phyloP scores from a whole-genome alignment of 1,284 basidiomycete genomes.

The Exobasidium cylindrosporum region DNA sequence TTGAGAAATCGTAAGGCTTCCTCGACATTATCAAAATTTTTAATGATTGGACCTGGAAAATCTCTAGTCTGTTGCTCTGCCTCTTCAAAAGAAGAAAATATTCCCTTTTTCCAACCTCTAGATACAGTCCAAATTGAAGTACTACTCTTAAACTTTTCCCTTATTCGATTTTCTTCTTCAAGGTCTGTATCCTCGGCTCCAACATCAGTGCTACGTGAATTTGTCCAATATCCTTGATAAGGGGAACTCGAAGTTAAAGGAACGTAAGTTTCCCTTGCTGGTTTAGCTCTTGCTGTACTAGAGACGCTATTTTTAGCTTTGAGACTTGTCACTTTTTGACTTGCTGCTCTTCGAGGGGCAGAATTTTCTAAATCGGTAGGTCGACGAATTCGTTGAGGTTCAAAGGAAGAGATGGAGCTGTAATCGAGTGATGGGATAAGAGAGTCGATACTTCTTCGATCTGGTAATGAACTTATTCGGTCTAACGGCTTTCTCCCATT shows the following conservation, averaged over 20 bases:
- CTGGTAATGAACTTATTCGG: neutral
- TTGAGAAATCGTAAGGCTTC: neutral
- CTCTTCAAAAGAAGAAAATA: slow-evolving; percentile 1
- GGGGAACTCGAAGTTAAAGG: neutral
- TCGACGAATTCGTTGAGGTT: neutral
- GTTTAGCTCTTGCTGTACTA: neutral
- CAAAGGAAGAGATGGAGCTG: neutral
- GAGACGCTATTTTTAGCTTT: neutral
- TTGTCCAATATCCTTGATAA: neutral
- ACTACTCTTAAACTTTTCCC: neutral
- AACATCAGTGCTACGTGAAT: neutral
- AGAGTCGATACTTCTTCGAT: neutral
- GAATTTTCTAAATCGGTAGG: neutral
- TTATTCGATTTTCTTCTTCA: neutral
- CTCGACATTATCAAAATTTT: neutral
- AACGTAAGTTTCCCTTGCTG: neutral
- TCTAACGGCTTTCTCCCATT: too few species aligned
- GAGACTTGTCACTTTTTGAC: neutral
- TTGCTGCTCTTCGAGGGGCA: neutral
- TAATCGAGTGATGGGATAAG: neutral
- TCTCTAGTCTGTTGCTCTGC: neutral
- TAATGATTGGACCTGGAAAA: neutral
- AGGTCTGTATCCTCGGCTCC: neutral
- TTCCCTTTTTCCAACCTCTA: neutral
- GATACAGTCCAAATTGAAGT: neutral